These are phyloP conservation scores for Apophysomyces ossiformis DNA, from an alignment of 371 early-diverging fungal genomes.

Conservation along the genomic window DNA sequence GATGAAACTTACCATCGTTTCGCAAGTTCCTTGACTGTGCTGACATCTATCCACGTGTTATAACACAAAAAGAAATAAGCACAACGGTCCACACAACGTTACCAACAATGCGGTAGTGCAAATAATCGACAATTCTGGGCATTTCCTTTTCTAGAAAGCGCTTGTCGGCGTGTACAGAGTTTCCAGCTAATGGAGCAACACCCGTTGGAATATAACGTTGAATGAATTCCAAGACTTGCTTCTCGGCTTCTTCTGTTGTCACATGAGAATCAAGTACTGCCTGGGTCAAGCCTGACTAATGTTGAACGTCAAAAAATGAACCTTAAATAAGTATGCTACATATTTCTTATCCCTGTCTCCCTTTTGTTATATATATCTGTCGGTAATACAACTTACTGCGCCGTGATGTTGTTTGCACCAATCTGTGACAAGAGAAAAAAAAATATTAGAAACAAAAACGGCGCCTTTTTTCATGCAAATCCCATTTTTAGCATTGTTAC, in stretches of 20 bases:
- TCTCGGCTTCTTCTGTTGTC: constrained; percentile 74
- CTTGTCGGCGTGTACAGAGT: constrained; percentile 91
- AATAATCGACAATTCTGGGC: constrained; percentile 74
- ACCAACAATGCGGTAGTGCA: constrained; percentile 89
- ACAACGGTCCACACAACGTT: constrained; percentile 12
- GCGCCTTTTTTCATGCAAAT: background rate
- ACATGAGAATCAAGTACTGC: constrained; percentile 76
- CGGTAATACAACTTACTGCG: constrained; percentile 40
- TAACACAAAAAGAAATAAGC: constrained; percentile 9
- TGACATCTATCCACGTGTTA: constrained; percentile 70
- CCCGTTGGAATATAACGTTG: constrained; percentile 66
- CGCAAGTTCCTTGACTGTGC: constrained; percentile 87
- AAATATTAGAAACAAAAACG: no score
- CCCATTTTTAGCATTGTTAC: constrained; percentile 21
- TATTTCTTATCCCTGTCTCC: background rate
- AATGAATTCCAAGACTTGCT: constrained; percentile 73
- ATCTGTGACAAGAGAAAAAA: constrained; percentile 39
- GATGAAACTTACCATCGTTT: constrained; percentile 66
- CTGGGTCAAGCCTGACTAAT: constrained; percentile 82
- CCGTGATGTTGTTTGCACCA: constrained; percentile 94
- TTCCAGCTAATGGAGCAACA: constrained; percentile 86
- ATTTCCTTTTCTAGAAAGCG: constrained; percentile 83
- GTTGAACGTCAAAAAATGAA: no score
- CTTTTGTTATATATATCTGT: background rate
- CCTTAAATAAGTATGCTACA: background rate